These are phyloP conservation scores for Wickerhamomyces kurtzmanii DNA, from an alignment of 805 yeast genomes.

Conservation along the genomic window DNA sequence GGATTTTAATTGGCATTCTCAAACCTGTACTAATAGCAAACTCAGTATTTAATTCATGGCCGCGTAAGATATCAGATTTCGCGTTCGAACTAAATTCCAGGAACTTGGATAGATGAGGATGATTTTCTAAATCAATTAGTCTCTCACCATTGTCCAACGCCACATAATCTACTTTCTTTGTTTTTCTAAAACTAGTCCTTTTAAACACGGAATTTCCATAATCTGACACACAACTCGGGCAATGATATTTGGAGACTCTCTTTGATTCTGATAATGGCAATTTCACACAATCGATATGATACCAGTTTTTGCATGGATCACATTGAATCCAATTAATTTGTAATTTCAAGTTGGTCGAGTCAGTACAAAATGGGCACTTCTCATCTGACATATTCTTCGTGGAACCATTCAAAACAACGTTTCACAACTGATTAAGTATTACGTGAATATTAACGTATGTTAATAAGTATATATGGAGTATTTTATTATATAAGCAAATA, in stretches of 20 bases:
- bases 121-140: slow-evolving; percentile 42
- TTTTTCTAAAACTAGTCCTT: slow-evolving; percentile 45
- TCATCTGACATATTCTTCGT: no score
- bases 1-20: slow-evolving; percentile 36
- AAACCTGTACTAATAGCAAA: slow-evolving; percentile 25
- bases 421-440: no score
- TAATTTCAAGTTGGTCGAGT: no score
- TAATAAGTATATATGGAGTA: no score
- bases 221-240: slow-evolving; percentile 31
- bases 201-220: slow-evolving; percentile 41
- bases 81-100: slow-evolving; percentile 10
- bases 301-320: slow-evolving; percentile 44
- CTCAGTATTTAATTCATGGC: slow-evolving; percentile 24
- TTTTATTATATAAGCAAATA: no score
- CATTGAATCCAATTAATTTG: slow-evolving; percentile 46
- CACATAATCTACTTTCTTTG: slow-evolving; percentile 59
- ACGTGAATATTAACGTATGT: no score
- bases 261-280: slow-evolving; percentile 26
- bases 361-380: no score
- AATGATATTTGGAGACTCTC: slow-evolving; percentile 40
- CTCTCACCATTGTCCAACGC: slow-evolving; percentile 70
- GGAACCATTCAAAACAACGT: no score
- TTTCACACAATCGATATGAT: slow-evolving; percentile 38
- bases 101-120: slow-evolving; percentile 37
- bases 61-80: slow-evolving; percentile 15